phyloP scores from a whole-genome alignment of 2,329 filamentous ascomycete genomes.

The Claviceps maximensis region DNA sequence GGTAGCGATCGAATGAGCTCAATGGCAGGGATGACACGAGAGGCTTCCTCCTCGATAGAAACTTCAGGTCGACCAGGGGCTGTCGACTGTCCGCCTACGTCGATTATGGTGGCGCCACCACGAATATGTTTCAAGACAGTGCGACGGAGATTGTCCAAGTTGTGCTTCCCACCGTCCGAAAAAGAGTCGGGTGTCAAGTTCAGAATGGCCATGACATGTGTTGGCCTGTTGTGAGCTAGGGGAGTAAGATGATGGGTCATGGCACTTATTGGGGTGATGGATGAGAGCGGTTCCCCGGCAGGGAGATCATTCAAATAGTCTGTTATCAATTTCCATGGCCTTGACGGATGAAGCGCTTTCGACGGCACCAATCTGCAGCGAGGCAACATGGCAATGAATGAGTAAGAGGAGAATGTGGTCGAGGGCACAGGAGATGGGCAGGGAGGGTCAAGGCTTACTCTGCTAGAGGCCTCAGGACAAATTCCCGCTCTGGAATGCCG shows the following conservation, averaged over 20 bases:
- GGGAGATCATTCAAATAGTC: constrained; percentile 49
- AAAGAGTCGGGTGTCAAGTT: constrained; percentile 96
- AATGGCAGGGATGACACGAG: constrained; percentile 70
- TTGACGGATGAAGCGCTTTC: constrained; percentile 35
- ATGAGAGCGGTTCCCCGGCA: constrained; percentile 36
- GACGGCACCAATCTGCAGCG: constrained; percentile 38
- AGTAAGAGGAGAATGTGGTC: background rate
- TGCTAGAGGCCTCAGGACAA: constrained; percentile 77
- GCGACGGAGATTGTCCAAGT: constrained; percentile 36
- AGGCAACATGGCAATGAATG: background rate
- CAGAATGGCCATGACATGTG: constrained; percentile 82
- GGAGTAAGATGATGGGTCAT: constrained; percentile 42
- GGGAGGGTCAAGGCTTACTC: constrained; percentile 39
- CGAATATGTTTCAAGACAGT: constrained; percentile 50
- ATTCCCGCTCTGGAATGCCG: constrained; percentile 79
- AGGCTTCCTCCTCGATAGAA: constrained; percentile 57
- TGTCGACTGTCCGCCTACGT: constrained; percentile 88
- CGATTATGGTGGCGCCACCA: constrained; percentile 69
- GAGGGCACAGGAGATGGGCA: background rate
- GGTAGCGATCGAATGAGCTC: constrained; percentile 54
- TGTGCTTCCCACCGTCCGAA: constrained; percentile 69
- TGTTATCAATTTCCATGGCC: constrained; percentile 47
- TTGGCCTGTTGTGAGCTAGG: constrained; percentile 43
- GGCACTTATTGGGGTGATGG: constrained; percentile 41
- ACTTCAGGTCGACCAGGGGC: constrained; percentile 62